These are phyloP conservation scores for Eucalyptus urophylla DNA, from an alignment of 345 rosid species.

Conservation along the genomic window DNA sequence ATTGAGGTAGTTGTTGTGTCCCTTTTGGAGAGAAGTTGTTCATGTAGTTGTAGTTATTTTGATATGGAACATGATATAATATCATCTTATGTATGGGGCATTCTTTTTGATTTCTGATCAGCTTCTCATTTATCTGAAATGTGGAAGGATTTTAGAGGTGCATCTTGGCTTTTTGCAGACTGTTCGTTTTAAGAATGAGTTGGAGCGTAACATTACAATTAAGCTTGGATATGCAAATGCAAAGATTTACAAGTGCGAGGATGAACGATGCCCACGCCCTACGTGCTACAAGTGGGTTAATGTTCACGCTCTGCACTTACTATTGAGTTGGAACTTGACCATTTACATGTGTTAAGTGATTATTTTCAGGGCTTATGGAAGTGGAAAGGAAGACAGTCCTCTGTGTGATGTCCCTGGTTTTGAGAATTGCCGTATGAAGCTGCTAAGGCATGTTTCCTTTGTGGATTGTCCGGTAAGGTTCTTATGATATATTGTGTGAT, in stretches of 20 bases:
- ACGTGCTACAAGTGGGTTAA: slow-evolving; percentile 74
- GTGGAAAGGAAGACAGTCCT: slow-evolving; percentile 94
- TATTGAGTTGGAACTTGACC: background rate
- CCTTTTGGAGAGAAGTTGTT: background rate
- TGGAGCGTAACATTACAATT: slow-evolving; percentile 93
- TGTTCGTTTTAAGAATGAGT: slow-evolving; percentile 90
- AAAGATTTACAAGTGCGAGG: slow-evolving; percentile 94
- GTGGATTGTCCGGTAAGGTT: slow-evolving; percentile 88
- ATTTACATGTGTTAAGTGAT: background rate
- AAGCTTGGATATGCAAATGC: slow-evolving; percentile 99
- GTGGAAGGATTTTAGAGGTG: background rate
- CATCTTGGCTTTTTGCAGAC: slow-evolving; percentile 31
- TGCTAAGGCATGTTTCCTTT: slow-evolving; percentile 95
- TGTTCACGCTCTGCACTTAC: background rate
- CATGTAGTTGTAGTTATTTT: background rate
- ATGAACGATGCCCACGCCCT: slow-evolving; percentile 86
- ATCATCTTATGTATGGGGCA: background rate
- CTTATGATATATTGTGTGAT: background rate
- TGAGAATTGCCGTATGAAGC: slow-evolving; percentile 72
- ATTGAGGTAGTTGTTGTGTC: background rate
- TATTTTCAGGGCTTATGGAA: slow-evolving; percentile 73
- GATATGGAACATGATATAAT: background rate
- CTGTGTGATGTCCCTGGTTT: slow-evolving; percentile 82
- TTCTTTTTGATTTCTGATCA: background rate
- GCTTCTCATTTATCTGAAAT: background rate